phyloP scores from a whole-genome alignment of 257 asterid genomes.

The Plantago ovata region DNA sequence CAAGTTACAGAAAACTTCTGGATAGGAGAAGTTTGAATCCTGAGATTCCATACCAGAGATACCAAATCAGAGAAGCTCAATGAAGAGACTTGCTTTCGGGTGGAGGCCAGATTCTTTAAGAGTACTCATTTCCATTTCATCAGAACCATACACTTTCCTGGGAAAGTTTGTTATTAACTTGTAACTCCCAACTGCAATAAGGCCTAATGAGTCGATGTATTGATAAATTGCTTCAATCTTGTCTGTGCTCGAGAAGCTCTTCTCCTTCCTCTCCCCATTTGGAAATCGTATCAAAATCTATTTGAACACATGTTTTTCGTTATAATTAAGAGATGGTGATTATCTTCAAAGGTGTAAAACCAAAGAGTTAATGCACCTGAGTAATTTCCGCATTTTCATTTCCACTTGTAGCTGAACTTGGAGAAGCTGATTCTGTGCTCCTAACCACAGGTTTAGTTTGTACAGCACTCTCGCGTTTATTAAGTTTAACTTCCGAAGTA shows the following conservation, averaged over 20 bases:
- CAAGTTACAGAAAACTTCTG: not conserved
- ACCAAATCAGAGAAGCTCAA: constrained; percentile 52
- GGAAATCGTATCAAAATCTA: constrained; percentile 84
- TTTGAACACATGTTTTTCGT: not conserved
- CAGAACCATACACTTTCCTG: constrained; percentile 60
- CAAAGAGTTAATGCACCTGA: constrained; percentile 37
- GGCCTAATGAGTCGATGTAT: constrained; percentile 52
- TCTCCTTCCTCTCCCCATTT: constrained; percentile 81
- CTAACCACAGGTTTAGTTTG: constrained; percentile 21
- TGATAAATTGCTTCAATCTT: constrained; percentile 50
- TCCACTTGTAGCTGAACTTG: constrained; percentile 24
- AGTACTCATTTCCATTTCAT: constrained; percentile 52
- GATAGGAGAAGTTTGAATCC: not conserved
- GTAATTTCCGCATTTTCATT: constrained; percentile 46
- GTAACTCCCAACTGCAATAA: constrained; percentile 50
- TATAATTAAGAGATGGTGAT: constrained; percentile 4
- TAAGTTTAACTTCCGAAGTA: constrained; percentile 21
- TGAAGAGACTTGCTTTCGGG: constrained; percentile 80
- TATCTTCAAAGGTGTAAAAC: not conserved
- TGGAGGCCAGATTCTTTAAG: constrained; percentile 69
- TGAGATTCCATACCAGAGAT: not conserved
- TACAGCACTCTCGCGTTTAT: constrained; percentile 25
- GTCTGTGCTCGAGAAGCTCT: constrained; percentile 56
- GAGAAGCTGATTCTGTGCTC: constrained; percentile 20
- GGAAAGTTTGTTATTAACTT: constrained; percentile 78